Percentiles rank a stretch among this genome's conserved stretches.
Evolutionary conservation across 2,329 filamentous ascomycete genomes (phyloP).

Genomic region (Blastomyces parvus): DNA sequence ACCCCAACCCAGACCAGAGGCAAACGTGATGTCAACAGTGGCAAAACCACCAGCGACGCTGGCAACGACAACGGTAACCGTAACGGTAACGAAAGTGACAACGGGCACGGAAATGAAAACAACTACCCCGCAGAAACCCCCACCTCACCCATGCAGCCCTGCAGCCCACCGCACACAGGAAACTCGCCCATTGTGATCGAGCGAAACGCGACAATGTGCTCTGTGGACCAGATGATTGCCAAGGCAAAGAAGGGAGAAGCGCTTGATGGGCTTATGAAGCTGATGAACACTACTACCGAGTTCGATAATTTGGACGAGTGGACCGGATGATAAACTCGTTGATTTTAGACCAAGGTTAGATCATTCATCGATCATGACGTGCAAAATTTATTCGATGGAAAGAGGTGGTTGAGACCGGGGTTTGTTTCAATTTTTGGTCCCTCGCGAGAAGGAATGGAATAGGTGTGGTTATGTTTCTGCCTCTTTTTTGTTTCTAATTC

Average conservation of each 20-base stretch:
- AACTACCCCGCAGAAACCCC: conserved; percentile 3
- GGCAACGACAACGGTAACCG: not conserved
- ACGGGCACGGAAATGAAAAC: not conserved
- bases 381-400: not conserved
- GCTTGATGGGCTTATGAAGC: conserved; percentile 31
- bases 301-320: conserved; percentile 21
- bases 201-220: conserved; percentile 14
- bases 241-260: conserved; percentile 29
- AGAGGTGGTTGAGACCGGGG: not conserved
- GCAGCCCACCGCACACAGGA: conserved; percentile 27
- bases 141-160: conserved; percentile 29
- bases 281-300: conserved; percentile 30
- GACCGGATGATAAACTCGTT: conserved; percentile 15
- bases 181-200: conserved; percentile 15
- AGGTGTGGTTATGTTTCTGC: not conserved
- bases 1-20: conserved; percentile 17
- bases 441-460: not conserved
- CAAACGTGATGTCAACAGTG: conserved; percentile 3
- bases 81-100: not conserved
- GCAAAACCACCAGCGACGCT: not conserved
- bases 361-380: not conserved
- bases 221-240: conserved; percentile 16
- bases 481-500: not conserved
- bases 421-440: not conserved
- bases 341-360: not conserved